A percentile compares a stretch with the other conserved stretches of the same genome.
phyloP scores from a whole-genome alignment of 2,329 filamentous ascomycete species.

The Plenodomus tracheiphilus region DNA sequence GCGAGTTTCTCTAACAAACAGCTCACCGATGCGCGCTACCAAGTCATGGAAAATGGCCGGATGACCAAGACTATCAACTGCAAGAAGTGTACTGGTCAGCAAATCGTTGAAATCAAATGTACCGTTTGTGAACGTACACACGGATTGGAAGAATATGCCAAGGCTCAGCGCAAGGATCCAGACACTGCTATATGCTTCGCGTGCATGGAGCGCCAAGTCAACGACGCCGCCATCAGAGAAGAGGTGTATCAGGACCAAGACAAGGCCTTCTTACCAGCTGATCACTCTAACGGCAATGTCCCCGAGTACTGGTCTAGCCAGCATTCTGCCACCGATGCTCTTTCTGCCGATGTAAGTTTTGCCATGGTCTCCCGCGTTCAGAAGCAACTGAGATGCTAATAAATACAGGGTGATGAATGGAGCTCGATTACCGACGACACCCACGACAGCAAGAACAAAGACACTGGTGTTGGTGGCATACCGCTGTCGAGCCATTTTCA shows the following conservation, averaged over 20 bases:
- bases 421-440: conserved; percentile 5
- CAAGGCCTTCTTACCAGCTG: conserved; percentile 24
- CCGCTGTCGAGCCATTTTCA: conserved; percentile 18
- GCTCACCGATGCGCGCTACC: conserved; percentile 38
- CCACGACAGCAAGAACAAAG: conserved; percentile 3
- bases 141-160: conserved; percentile 54
- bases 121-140: conserved; percentile 52
- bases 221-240: conserved; percentile 27
- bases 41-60: conserved; percentile 10
- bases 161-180: conserved; percentile 51
- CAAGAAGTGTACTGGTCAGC: conserved; percentile 48
- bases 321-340: conserved; percentile 6
- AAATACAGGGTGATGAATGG: conserved; percentile 14
- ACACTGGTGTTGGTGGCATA: conserved; percentile 15
- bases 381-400: conserved; percentile 5
- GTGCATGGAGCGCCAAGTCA: conserved; percentile 34
- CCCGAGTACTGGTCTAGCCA: conserved; percentile 28
- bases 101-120: conserved; percentile 54
- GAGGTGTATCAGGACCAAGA: conserved; percentile 34
- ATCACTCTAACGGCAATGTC: conserved; percentile 11
- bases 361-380: too few species aligned
- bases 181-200: conserved; percentile 46
- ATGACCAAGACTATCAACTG: conserved; percentile 46
- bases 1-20: conserved; percentile 54
- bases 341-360: conserved; percentile 26